phyloP scores from a whole-genome alignment of 2,329 filamentous ascomycete genomes.

The Ilyonectria mors-panacis region DNA sequence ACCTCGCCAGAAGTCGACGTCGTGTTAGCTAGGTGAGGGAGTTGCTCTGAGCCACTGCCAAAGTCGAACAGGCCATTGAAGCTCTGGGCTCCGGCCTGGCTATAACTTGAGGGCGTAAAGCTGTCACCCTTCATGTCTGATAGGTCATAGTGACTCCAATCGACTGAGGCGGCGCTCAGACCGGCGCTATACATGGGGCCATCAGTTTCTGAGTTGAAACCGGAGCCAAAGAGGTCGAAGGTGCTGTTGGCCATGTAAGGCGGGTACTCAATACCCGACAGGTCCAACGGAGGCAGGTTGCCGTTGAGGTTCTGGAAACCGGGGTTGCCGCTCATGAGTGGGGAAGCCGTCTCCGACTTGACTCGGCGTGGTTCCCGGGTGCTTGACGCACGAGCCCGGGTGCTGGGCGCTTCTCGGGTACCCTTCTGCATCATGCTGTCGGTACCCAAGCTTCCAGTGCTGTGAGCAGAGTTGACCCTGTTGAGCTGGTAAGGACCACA shows the following conservation, averaged over 20 bases:
- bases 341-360: conserved; percentile 75
- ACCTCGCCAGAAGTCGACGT: conserved; percentile 77
- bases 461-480: conserved; percentile 71
- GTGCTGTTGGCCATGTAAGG: conserved; percentile 62
- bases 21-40: conserved; percentile 68
- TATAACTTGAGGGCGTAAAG: conserved; percentile 69
- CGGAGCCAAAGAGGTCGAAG: conserved; percentile 68
- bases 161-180: conserved; percentile 67
- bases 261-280: conserved; percentile 69
- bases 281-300: conserved; percentile 70
- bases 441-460: conserved; percentile 63
- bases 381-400: conserved; percentile 55
- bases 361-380: conserved; percentile 66
- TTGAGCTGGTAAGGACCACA: conserved; percentile 73
- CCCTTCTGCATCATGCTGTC: conserved; percentile 59
- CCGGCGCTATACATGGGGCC: conserved; percentile 74
- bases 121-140: conserved; percentile 61
- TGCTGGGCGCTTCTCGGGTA: conserved; percentile 53
- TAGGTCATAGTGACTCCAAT: conserved; percentile 64
- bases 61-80: conserved; percentile 68
- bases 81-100: conserved; percentile 66
- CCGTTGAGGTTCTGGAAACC: conserved; percentile 68
- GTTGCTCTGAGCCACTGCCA: conserved; percentile 66
- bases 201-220: conserved; percentile 66
- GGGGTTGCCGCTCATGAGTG: conserved; percentile 64